Conservation (phyloP, 2,329 filamentous ascomycete species). For the Blastomyces parvus region DNA sequence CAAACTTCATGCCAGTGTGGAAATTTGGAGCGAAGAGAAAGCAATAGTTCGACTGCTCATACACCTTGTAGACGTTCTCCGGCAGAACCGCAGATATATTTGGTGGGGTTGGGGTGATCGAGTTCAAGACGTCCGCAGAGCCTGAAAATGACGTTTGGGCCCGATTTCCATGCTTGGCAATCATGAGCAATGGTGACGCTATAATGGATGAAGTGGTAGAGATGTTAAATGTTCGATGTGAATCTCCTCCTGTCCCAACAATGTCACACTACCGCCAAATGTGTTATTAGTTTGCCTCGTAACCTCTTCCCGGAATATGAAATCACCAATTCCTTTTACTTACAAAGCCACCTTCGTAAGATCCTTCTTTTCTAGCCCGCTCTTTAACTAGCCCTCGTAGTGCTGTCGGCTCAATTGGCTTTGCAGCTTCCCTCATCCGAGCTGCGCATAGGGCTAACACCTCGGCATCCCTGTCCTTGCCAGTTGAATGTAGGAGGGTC, state of each 20-base stretch:
- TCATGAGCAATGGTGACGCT: slow-evolving; percentile 70
- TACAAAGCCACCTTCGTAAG: slow-evolving; percentile 75
- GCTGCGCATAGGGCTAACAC: slow-evolving; percentile 77
- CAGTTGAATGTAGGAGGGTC: slow-evolving; percentile 85
- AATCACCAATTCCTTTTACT: slow-evolving; percentile 29
- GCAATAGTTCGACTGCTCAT: slow-evolving; percentile 75
- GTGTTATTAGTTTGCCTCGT: slow-evolving; percentile 7
- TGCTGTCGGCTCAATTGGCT: slow-evolving; percentile 55
- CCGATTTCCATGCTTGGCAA: slow-evolving; percentile 93
- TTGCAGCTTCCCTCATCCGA: slow-evolving; percentile 73
- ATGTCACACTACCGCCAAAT: slow-evolving; percentile 62
- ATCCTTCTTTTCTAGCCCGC: slow-evolving; percentile 56
- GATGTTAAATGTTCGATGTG: slow-evolving; percentile 97
- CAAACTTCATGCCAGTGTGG: slow-evolving; percentile 88
- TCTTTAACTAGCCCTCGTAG: slow-evolving; percentile 53
- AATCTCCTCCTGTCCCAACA: slow-evolving; percentile 92
- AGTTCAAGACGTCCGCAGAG: slow-evolving; percentile 80
- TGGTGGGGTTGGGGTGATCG: slow-evolving; percentile 62
- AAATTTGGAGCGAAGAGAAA: slow-evolving; percentile 95
- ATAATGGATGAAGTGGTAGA: slow-evolving; percentile 91
- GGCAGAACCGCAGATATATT: slow-evolving; percentile 66
- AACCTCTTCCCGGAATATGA: not conserved
- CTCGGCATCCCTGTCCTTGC: slow-evolving; percentile 70
- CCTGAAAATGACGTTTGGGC: slow-evolving; percentile 93
- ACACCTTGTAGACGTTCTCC: slow-evolving; percentile 60